phyloP scores from a whole-genome alignment of 2,329 filamentous ascomycete species.

The Curvularia hawaiiensis region DNA sequence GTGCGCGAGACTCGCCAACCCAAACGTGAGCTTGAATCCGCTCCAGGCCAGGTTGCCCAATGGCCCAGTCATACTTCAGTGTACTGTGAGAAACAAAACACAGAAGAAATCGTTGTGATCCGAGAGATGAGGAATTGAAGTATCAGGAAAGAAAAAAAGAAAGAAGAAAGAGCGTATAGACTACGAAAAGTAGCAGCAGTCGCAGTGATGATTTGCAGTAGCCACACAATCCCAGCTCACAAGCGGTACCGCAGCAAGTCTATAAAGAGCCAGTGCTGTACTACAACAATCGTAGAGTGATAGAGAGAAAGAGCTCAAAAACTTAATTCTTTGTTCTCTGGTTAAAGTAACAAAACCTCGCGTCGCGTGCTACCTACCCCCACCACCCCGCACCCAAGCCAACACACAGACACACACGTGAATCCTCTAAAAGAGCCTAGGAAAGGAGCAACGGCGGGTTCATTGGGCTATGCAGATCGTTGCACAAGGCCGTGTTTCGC shows the following conservation, averaged over 20 bases:
- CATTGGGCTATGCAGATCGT: background rate
- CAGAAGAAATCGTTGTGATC: background rate
- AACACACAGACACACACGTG: background rate
- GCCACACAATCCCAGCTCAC: background rate
- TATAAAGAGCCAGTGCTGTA: background rate
- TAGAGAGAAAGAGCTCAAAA: background rate
- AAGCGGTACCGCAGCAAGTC: background rate
- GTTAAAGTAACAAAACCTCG: background rate
- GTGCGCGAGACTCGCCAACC: conserved; percentile 32
- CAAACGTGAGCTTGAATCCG: conserved; percentile 39
- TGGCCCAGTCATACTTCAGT: conserved; percentile 6
- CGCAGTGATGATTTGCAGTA: background rate
- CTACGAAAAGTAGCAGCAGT: background rate
- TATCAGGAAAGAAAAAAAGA: background rate
- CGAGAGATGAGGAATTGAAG: background rate
- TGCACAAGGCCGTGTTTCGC: background rate
- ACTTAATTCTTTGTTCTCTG: background rate
- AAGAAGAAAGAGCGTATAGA: background rate
- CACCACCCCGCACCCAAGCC: background rate
- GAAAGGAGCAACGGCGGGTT: background rate
- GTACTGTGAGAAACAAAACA: background rate
- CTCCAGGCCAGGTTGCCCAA: conserved; percentile 31
- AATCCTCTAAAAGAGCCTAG: background rate
- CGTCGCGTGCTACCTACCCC: background rate
- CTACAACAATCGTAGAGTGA: background rate